Conservation (phyloP, 345 rosid genomes). For the Lagerstroemia speciosa region DNA sequence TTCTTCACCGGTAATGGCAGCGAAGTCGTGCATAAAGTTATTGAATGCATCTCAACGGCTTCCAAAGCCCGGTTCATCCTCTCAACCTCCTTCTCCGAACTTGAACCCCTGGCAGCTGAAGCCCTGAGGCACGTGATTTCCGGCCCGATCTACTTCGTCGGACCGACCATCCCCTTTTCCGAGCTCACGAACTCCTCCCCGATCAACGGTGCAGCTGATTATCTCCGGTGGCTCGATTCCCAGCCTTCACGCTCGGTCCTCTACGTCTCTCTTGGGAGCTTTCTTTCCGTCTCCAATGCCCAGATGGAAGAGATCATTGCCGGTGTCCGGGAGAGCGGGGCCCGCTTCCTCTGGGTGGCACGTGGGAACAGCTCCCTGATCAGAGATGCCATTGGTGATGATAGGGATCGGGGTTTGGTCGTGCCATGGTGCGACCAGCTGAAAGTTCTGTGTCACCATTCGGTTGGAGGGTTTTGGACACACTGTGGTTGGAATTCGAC, state of each 20-base stretch:
- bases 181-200: neutral
- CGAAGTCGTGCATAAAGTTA: neutral
- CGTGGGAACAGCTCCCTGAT: slow-evolving; percentile 14
- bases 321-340: slow-evolving; percentile 22
- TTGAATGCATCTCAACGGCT: neutral
- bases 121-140: neutral
- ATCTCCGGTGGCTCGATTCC: slow-evolving; percentile 24
- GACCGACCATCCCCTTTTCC: slow-evolving; percentile 25
- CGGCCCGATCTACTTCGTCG: slow-evolving; percentile 21
- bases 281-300: slow-evolving; percentile 16
- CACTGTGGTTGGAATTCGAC: slow-evolving; percentile 35
- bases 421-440: slow-evolving; percentile 28
- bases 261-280: slow-evolving; percentile 36
- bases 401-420: slow-evolving; percentile 10
- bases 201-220: neutral
- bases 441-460: slow-evolving; percentile 19
- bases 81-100: slow-evolving; percentile 21
- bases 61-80: slow-evolving; percentile 21
- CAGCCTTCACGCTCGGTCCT: slow-evolving; percentile 25
- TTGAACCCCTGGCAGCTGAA: slow-evolving; percentile 21
- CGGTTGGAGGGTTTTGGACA: slow-evolving; percentile 24
- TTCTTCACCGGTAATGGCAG: neutral
- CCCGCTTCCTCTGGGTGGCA: slow-evolving; percentile 28
- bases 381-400: neutral
- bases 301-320: slow-evolving; percentile 28